A percentile compares a stretch with the other conserved stretches of the same genome.
Conservation (phyloP, 2,329 filamentous ascomycete genomes). For the Neopestalotiopsis sp. region DNA sequence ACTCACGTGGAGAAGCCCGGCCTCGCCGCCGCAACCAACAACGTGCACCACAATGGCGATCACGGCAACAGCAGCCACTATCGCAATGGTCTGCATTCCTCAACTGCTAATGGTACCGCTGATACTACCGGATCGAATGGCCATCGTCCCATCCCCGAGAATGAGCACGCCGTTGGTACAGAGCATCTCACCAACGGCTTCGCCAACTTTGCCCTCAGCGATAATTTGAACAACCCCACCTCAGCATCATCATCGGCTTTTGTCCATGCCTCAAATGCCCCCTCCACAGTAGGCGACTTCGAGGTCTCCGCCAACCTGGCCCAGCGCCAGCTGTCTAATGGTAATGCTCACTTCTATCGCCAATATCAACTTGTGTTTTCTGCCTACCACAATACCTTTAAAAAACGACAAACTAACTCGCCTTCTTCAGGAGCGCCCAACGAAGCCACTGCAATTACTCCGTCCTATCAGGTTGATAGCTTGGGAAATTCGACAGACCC, state of each 20-base stretch:
- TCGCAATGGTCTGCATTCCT: constrained; percentile 17
- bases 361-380: background rate
- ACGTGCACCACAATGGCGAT: background rate
- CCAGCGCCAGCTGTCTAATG: background rate
- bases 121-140: background rate
- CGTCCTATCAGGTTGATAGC: constrained; percentile 29
- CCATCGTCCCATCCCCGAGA: background rate
- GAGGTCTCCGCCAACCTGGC: constrained; percentile 4
- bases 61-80: constrained; percentile 17
- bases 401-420: background rate
- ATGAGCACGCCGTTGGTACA: background rate
- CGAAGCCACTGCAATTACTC: background rate
- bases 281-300: constrained; percentile 14
- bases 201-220: constrained; percentile 19
- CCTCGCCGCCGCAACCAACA: constrained; percentile 17
- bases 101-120: background rate
- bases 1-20: constrained; percentile 34
- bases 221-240: constrained; percentile 10
- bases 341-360: background rate
- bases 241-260: background rate
- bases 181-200: constrained; percentile 14
- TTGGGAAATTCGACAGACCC: constrained; percentile 24
- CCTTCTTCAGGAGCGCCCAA: background rate
- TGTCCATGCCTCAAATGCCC: constrained; percentile 1
- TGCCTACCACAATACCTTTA: background rate